phyloP scores from a whole-genome alignment of 2,329 filamentous ascomycete species.

The Pyrenophora teres region DNA sequence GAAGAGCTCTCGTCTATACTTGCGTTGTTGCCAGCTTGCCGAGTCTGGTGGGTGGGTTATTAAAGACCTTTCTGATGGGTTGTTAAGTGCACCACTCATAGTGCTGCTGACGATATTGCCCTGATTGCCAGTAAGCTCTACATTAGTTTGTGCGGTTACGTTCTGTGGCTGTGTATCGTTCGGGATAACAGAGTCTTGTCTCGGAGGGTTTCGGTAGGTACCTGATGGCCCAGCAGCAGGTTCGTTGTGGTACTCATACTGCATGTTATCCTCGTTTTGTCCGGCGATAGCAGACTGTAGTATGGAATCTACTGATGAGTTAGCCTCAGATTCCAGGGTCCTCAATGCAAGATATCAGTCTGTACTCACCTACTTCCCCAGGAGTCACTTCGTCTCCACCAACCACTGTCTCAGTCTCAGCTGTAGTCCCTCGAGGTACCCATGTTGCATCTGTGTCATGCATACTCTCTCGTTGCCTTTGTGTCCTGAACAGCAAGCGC shows the following conservation, averaged over 20 bases:
- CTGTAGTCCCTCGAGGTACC: conserved; percentile 4
- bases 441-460: conserved; percentile 7
- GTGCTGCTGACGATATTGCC: neutral
- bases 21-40: neutral
- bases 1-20: conserved; percentile 12
- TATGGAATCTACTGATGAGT: neutral
- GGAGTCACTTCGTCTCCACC: conserved; percentile 6
- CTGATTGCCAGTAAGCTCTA: neutral
- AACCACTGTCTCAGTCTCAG: conserved; percentile 14
- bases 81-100: neutral
- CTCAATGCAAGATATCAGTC: neutral
- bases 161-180: conserved; percentile 1
- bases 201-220: conserved; percentile 9
- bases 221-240: conserved; percentile 16
- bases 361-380: conserved; percentile 7
- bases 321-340: neutral
- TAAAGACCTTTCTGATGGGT: neutral
- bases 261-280: neutral
- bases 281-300: neutral
- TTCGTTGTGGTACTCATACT: neutral
- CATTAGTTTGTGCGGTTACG: neutral
- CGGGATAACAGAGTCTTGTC: conserved; percentile 17
- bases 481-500: neutral
- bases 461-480: neutral
- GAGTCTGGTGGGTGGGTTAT: neutral